Evolutionary conservation across 108 stramenopile genomes (phyloP), one percentile per base, ranked within the genome.

Genomic region (Craspedostauros australis): DNA sequence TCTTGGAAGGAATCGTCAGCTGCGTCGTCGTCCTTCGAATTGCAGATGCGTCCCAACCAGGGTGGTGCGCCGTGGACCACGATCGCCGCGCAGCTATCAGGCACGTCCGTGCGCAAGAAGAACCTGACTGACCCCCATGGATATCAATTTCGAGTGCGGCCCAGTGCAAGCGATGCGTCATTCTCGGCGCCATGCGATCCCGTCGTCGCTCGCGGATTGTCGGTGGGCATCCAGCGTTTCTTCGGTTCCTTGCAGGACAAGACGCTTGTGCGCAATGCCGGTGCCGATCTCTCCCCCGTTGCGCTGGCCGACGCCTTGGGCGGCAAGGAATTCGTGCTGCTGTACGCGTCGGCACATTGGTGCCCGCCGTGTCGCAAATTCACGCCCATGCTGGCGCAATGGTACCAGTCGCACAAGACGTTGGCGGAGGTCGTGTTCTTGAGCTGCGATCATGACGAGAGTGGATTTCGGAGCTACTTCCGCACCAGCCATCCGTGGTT

Each of bases 361-460:
- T 85, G 93, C 60, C 63, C 60, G 19, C 91, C 91, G 1, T 96
- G 95, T 60, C 72, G 83, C 21, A 67, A 73, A 39, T 94, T 86
- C 57, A 96, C 95, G n/a, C 95, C 93, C 8, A 54, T 66, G 62
- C 64, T 96, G 7, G 74, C 71, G 28, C 65, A 88, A 51, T 87
- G 86, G 64, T 96, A 96, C 72, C 48, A 59, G 25, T 53, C 69
- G 3, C 46, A 64, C 4, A 21, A 61, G 16, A 62, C 64, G 21
- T 49, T 60, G 16, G 57, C 80, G 12, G 95, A 96, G 72, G 57
- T 96, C 34, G 77, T 96, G 21, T 96, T 96, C 69, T 33, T 91
- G 23, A 76, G 76, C 11, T 54, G 74, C 15, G 95, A 96, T 68
- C 72, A 79, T 16, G 83, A 89, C 51, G 77, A 79, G 54, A 51